Base-by-base conservation (phyloP, 306 rosid species). In the Lupinus albus region DNA sequence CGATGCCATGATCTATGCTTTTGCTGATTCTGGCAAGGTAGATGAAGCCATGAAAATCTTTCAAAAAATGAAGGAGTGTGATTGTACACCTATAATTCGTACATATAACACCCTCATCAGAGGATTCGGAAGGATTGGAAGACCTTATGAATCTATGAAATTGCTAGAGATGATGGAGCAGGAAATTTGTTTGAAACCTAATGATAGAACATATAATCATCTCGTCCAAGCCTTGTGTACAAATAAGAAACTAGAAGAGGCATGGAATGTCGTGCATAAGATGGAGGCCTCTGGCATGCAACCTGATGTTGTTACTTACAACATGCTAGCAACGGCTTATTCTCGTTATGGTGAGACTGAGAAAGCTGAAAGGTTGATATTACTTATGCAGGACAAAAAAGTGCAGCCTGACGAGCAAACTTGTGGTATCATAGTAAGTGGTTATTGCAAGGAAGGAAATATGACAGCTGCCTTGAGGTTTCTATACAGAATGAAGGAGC, bases 1-100 rank as follows among this genome's bases (percentile, higher is more conserved):
- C 79, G 88, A 93, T 74, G 89, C 98, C 70, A 83, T 93, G 87
- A 93, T 93, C 75, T 89, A 93, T 71, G 95, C 98, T 2, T 93
- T 82, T 63, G 86, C 87, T 15, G 97, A 93, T 56, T 86, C 94
- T 12, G 93, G 95, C 63, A 86, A 86, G 64, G 68, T 88, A 1
- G 76, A 83, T 16, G 82, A 82, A 74, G 97, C 95, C 73, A 81
- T 83, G 95, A 63, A 87, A 75, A 71, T 80, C 71, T 86, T 88
- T 75, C 84, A 44, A 54, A 87, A 85, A 78, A 89, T 93, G 98
- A 83, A 81, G 86, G 85, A 76, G 77, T 77, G 48, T 48, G 86
- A 86, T 71, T 93, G 98, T 68, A 89, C 84, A 79, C 94, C 98
- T 15, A 89, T 93, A 61, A 81, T 87, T 45, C 86, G 89, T 79